These are phyloP conservation scores for Pichia ethanolica DNA, from an alignment of 805 yeast species.

Conservation along the genomic window DNA sequence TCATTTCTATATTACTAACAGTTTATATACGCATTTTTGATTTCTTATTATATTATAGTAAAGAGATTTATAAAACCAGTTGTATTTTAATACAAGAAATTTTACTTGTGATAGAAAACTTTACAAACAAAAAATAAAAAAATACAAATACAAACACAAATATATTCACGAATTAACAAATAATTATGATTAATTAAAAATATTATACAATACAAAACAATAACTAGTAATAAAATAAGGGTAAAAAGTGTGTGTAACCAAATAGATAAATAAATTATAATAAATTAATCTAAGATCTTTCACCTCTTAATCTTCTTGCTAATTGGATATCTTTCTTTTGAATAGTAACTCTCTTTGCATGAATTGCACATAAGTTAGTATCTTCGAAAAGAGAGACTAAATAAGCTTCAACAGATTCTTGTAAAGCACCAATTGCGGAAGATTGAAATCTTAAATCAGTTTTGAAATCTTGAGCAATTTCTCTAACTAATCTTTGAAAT, in stretches of 20 bases:
- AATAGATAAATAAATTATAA: not conserved
- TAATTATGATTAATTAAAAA: not conserved
- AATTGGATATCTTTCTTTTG: slow-evolving; percentile 97
- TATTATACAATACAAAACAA: not conserved
- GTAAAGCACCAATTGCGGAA: slow-evolving; percentile 95
- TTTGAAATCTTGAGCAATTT: slow-evolving; percentile 91
- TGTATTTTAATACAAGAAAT: too few relatives aligned
- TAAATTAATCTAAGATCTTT: slow-evolving; percentile 57
- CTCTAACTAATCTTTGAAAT: slow-evolving; percentile 94
- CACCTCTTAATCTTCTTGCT: slow-evolving; percentile 98
- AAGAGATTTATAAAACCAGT: too few relatives aligned
- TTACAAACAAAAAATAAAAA: too few relatives aligned
- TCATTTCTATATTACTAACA: too few relatives aligned
- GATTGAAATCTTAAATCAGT: slow-evolving; percentile 94
- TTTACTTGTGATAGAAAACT: too few relatives aligned
- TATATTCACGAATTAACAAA: too few relatives aligned
- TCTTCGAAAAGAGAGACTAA: slow-evolving; percentile 94
- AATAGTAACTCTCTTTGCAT: slow-evolving; percentile 97
- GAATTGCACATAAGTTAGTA: slow-evolving; percentile 97
- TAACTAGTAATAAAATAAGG: not conserved
- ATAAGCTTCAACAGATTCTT: slow-evolving; percentile 98
- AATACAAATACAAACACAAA: too few relatives aligned
- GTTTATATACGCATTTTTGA: too few relatives aligned
- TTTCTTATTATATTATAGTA: too few relatives aligned
- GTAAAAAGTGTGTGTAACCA: too few relatives aligned